Conservation (phyloP, 768 basidiomycete species). For the Lactarius tabidus region DNA sequence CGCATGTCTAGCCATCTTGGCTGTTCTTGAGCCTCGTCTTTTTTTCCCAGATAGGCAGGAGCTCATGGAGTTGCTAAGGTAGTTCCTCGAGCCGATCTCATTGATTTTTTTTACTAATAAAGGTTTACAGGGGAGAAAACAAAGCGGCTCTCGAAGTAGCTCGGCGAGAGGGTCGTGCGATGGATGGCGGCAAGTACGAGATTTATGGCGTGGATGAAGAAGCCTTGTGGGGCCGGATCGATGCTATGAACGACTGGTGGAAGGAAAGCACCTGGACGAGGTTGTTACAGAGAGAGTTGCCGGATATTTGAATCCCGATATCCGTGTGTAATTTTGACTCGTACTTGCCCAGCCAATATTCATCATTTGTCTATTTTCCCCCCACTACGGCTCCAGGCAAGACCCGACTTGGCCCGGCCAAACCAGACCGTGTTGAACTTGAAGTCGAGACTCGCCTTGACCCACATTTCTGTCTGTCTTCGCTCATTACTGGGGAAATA, state of each 20-base stretch:
- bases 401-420: background rate
- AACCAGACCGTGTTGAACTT: background rate
- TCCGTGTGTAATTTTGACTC: background rate
- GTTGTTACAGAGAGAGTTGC: slow-evolving; percentile 76
- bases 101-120: slow-evolving; percentile 4
- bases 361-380: background rate
- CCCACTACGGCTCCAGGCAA: background rate
- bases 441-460: background rate
- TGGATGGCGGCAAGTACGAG: slow-evolving; percentile 76
- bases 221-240: slow-evolving; percentile 76
- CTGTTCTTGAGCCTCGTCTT: slow-evolving; percentile 76
- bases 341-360: background rate
- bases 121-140: slow-evolving; percentile 61
- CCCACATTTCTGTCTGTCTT: background rate
- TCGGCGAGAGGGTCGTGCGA: slow-evolving; percentile 55
- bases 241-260: slow-evolving; percentile 89
- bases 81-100: slow-evolving; percentile 16
- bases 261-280: slow-evolving; percentile 86
- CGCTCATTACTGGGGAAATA: background rate
- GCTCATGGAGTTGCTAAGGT: slow-evolving; percentile 75
- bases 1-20: slow-evolving; percentile 75
- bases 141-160: slow-evolving; percentile 82
- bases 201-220: slow-evolving; percentile 87
- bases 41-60: slow-evolving; percentile 86
- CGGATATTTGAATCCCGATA: slow-evolving; percentile 51